A percentile compares a stretch with the other conserved stretches of the same genome.
Conservation (phyloP, 495 filamentous ascomycete species). For the Neurospora sp. region DNA sequence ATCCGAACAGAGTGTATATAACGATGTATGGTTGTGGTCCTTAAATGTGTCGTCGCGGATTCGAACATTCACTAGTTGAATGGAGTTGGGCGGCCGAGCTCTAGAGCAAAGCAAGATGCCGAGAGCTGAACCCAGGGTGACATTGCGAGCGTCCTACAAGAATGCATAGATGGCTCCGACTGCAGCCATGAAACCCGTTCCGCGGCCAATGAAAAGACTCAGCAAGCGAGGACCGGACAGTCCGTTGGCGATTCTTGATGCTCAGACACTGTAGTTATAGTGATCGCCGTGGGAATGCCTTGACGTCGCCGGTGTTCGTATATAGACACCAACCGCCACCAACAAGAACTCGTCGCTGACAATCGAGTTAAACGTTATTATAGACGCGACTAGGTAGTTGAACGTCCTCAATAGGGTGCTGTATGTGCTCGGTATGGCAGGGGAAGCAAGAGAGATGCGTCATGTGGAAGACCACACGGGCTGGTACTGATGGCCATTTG, state of each 20-base stretch:
- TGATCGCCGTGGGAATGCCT: background rate
- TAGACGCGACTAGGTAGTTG: background rate
- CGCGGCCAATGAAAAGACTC: background rate
- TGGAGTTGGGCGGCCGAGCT: background rate
- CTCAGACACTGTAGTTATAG: background rate
- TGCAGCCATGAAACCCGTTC: background rate
- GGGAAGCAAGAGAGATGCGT: constrained; percentile 3
- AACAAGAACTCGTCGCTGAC: background rate
- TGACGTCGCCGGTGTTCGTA: background rate
- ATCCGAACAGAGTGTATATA: background rate
- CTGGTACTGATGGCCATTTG: constrained; percentile 8
- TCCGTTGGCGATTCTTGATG: background rate
- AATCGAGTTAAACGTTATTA: background rate
- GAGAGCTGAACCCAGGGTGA: constrained; percentile 6
- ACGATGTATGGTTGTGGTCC: background rate
- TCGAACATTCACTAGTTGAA: background rate
- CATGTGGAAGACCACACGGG: constrained; percentile 16
- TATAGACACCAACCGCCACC: background rate
- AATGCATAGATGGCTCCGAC: constrained; percentile 2
- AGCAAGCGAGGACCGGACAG: constrained; percentile 1
- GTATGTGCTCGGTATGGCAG: background rate
- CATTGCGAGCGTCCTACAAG: background rate
- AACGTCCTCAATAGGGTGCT: background rate
- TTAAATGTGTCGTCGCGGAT: background rate
- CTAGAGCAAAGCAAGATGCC: background rate